phyloP scores from a whole-genome alignment of 2,329 filamentous ascomycete genomes.

The Beauveria caledonica region DNA sequence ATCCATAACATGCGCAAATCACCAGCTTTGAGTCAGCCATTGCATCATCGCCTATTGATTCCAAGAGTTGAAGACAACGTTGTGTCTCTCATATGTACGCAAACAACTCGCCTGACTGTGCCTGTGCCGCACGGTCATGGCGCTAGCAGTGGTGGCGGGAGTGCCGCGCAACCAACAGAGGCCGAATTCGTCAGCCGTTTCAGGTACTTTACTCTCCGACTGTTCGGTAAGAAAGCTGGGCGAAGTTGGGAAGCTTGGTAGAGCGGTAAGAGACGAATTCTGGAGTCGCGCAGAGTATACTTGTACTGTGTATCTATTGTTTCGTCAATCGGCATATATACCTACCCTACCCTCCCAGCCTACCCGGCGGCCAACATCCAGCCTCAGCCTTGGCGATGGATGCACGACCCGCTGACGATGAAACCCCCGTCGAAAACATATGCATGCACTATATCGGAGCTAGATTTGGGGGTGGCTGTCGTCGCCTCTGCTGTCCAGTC shows the following conservation, averaged over 20 bases:
- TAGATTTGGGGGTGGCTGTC: background rate
- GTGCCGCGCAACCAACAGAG: background rate
- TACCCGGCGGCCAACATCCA: background rate
- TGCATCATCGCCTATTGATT: background rate
- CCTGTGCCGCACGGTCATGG: constrained; percentile 3
- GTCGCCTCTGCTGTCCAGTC: background rate
- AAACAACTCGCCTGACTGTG: background rate
- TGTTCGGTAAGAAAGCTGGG: background rate
- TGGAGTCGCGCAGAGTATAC: background rate
- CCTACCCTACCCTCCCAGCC: no score
- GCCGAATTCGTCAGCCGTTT: background rate
- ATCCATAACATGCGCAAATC: background rate
- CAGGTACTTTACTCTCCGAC: background rate
- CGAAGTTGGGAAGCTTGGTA: background rate
- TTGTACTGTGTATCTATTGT: background rate
- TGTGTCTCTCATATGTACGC: background rate
- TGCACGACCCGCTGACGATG: background rate
- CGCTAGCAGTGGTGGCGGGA: background rate
- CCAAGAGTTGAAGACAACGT: background rate
- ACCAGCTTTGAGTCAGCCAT: background rate
- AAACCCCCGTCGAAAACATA: background rate
- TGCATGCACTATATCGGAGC: background rate
- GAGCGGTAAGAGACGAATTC: no score
- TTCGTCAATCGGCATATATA: background rate
- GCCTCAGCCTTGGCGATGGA: background rate